Percentiles rank a stretch among this genome's conserved stretches.
phyloP scores from a whole-genome alignment of 768 basidiomycete genomes.

The Leccinum barrowsii region DNA sequence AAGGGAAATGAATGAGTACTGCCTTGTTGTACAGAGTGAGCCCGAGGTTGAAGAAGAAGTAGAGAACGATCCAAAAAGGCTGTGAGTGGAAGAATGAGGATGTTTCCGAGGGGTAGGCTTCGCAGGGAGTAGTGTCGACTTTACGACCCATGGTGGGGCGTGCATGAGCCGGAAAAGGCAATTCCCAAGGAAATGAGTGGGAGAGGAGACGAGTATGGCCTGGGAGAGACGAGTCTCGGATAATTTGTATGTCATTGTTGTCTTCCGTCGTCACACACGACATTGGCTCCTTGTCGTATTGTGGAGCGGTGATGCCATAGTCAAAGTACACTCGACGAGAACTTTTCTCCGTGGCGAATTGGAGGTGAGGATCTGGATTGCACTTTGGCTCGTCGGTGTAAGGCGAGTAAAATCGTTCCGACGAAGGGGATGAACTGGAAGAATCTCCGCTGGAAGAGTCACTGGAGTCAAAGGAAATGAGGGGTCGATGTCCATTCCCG shows the following conservation, averaged over 20 bases:
- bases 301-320: conserved; percentile 12
- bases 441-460: conserved; percentile 11
- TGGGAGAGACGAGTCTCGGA: background rate
- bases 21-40: conserved; percentile 96
- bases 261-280: conserved; percentile 7
- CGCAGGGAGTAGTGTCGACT: background rate
- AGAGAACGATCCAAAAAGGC: conserved; percentile 68
- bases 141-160: conserved; percentile 2
- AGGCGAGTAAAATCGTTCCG: background rate
- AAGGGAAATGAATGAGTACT: conserved; percentile 89
- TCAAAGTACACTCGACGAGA: conserved; percentile 23
- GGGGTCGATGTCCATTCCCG: background rate
- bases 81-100: conserved; percentile 28
- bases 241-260: background rate
- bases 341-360: conserved; percentile 12
- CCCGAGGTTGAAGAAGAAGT: conserved; percentile 87
- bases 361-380: background rate
- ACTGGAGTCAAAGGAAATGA: conserved; percentile 12
- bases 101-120: conserved; percentile 8
- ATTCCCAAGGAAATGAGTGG: conserved; percentile 19
- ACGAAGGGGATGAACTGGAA: background rate
- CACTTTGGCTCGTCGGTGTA: conserved; percentile 8
- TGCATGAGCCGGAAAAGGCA: conserved; percentile 12
- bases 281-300: background rate
- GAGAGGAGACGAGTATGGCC: conserved; percentile 1